These are phyloP conservation scores for Cyberlindnera veronae DNA, from an alignment of 805 yeast species.

Conservation along the genomic window DNA sequence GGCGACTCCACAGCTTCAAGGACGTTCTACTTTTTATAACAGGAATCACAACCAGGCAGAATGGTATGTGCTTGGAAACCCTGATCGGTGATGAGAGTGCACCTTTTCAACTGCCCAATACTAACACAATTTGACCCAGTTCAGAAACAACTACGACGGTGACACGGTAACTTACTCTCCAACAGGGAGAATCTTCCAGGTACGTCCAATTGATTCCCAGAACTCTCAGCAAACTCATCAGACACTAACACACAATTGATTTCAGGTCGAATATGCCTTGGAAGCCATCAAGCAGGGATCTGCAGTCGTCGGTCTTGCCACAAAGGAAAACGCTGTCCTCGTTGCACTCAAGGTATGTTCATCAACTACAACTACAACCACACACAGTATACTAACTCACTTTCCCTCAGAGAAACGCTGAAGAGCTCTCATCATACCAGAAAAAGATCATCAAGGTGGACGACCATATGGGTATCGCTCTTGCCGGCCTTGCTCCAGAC, in stretches of 20 bases:
- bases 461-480: slow-evolving; percentile 89
- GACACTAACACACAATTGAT: slow-evolving; percentile 6
- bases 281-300: slow-evolving; percentile 98
- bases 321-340: slow-evolving; percentile 82
- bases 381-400: slow-evolving; percentile 10
- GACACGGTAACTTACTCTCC: slow-evolving; percentile 98
- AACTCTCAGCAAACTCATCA: neutral
- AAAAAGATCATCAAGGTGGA: slow-evolving; percentile 90
- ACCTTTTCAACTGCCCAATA: neutral
- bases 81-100: too few relatives aligned
- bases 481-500: slow-evolving; percentile 98
- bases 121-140: slow-evolving; percentile 38
- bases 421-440: slow-evolving; percentile 95
- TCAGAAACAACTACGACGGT: slow-evolving; percentile 97
- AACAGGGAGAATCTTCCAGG: slow-evolving; percentile 87
- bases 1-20: neutral
- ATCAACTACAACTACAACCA: too few relatives aligned
- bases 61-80: slow-evolving; percentile 3
- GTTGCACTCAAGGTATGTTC: slow-evolving; percentile 70
- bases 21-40: too few relatives aligned
- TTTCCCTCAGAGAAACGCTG: slow-evolving; percentile 71
- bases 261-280: slow-evolving; percentile 69
- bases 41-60: neutral
- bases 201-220: slow-evolving; percentile 12
- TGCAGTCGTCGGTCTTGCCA: slow-evolving; percentile 92